Base-by-base conservation (phyloP, 2,329 filamentous ascomycete species). In the Claviceps sp. region DNA sequence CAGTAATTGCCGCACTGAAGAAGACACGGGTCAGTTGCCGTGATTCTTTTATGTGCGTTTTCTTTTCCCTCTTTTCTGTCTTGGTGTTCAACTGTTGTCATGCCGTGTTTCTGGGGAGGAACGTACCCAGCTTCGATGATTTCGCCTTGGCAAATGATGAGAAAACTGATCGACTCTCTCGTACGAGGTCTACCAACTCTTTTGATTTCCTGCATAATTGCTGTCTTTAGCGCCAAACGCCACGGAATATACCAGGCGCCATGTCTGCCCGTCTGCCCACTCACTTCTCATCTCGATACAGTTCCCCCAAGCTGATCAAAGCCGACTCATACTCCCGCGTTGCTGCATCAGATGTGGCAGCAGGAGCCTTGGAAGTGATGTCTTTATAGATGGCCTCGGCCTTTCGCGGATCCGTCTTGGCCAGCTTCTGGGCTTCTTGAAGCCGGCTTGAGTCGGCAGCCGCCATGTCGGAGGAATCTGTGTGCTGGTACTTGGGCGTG, bases 121-220 rank as follows among this genome's bases (percentile, higher is more conserved):
- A 56, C 84, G 58, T 82, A 97, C 93, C 89, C 56, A 98, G 77
- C 73, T 98, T 98, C 52, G 93, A 88, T 36, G 93, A 97, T 81
- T 98, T 98, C 56, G 94, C 93, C 77, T 97, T 96, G 58, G 93
- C 93, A 69, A 98, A 97, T 57, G 88, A 93, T 54, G 91, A 96
- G 58, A 98, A 82, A 45, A 93, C 87, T 58, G 87, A 86, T 65
- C 91, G 82, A 70, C 89, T 95, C 68, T 88, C 87, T 65, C 85
- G 90, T 62, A 98, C 85, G 59, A 98, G 79, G 62, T 89, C 84
- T 56, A 94, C 88, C 55, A 98, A 82, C 63, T 95, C 87, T 65
- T 93, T 77, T 61, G 84, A 76, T 67, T 87, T 87, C 71, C 85
- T 89, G 50, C 42, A 50, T 11, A 2, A 20, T 34, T 20, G 3